Base-by-base conservation (phyloP, 257 asterid species). In the Penstemon barbatus region DNA sequence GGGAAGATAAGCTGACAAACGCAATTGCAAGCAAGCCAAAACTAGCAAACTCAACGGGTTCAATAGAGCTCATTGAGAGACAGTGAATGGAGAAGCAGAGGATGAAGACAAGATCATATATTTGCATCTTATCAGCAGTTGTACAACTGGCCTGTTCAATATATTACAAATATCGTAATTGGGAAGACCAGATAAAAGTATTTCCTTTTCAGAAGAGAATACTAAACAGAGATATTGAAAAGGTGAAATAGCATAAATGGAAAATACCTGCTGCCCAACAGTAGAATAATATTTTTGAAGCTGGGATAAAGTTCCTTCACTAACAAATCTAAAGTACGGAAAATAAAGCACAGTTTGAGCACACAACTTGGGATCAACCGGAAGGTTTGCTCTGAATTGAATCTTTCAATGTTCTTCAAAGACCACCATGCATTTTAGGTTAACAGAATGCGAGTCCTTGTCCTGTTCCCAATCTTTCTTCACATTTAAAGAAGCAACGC, bases 41-140 rank as follows among this genome's bases (percentile, higher is more conserved):
- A 82, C 89, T 82, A 79, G 92, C 93, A 74, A 85, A 90, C 82
- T 92, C 97, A 72, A 80, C 56, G n/a, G 97, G 95, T 70, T 92
- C 97, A 52, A 88, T 70, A 69, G 81, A 92, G 70, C 85, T 76
- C 90, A 79, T 70, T 13, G 94, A 79, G 69, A 92, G 95, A 78
- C 96, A 80, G 75, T 92, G 96, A 61, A 82, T 76, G 25, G 96
- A 85, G 76, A 92, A 88, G 59, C 76, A 89, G 70, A 92, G 83
- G 85, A 92, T 88, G 86, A 88, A 90, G 69, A 84, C 79, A 44
- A 97, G 98, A 80, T 92, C 95, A 64, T 92, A 92, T 40, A 74
- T 77, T 42, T 78, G 84, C 80, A 77, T 79, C 69, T 79, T 85
- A 76, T 68, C 76, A 62, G 51, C 70, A 44, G 72, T 68, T 75